Conservation (phyloP, 2,329 filamentous ascomycete species). For the Tolypocladium tropicale region DNA sequence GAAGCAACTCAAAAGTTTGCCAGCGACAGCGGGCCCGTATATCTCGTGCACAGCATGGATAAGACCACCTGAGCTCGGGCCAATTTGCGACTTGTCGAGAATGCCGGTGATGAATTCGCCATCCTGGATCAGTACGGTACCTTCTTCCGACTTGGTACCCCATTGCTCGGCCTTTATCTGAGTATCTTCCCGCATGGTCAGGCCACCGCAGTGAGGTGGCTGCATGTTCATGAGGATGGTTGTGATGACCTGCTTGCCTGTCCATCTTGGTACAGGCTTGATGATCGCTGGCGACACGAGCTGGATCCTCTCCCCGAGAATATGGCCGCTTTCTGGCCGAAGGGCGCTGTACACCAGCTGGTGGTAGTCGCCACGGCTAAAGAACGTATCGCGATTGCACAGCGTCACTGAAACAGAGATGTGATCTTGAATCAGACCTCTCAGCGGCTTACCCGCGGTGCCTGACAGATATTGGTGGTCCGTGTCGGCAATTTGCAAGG, state of each 20-base stretch:
- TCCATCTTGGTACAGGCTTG: constrained; percentile 78
- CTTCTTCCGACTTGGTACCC: constrained; percentile 69
- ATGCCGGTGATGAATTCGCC: constrained; percentile 86
- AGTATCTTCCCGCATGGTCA: constrained; percentile 72
- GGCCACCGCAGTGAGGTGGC: constrained; percentile 61
- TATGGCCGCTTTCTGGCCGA: constrained; percentile 83
- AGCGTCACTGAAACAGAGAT: constrained; percentile 89
- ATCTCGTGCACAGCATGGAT: constrained; percentile 90
- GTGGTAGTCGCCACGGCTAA: constrained; percentile 79
- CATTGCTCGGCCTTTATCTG: constrained; percentile 72
- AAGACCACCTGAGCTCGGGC: constrained; percentile 74
- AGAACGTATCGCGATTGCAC: constrained; percentile 85
- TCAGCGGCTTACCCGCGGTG: constrained; percentile 83
- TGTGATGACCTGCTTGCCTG: constrained; percentile 90
- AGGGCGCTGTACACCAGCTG: constrained; percentile 87
- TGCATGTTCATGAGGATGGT: constrained; percentile 89
- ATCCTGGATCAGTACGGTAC: constrained; percentile 68
- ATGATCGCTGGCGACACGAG: constrained; percentile 72
- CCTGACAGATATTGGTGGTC: constrained; percentile 95
- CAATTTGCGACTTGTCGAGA: constrained; percentile 91
- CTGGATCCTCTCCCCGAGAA: constrained; percentile 70
- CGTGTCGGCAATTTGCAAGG: constrained; percentile 85
- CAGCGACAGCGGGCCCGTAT: constrained; percentile 79
- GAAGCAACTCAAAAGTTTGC: constrained; percentile 78
- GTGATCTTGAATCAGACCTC: constrained; percentile 97